phyloP scores from a whole-genome alignment of 345 rosid species.

The Euphorbia peplus region DNA sequence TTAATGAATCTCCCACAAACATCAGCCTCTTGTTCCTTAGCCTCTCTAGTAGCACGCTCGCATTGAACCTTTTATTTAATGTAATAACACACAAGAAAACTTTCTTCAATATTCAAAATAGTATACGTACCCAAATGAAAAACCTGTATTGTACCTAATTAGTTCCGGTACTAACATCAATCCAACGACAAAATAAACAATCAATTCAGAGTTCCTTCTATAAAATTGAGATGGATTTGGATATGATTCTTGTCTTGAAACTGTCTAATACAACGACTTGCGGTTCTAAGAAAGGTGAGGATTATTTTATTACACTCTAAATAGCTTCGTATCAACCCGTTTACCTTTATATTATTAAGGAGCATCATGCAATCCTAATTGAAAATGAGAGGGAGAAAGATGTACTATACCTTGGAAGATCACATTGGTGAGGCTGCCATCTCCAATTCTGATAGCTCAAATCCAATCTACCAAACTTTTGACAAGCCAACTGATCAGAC shows the following conservation, averaged over 20 bases:
- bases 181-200: too few species aligned
- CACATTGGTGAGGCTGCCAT: constrained; percentile 34
- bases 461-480: constrained; percentile 32
- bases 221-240: too few species aligned
- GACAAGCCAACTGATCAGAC: constrained; percentile 33
- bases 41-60: constrained; percentile 27
- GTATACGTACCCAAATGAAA: background rate
- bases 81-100: too few species aligned
- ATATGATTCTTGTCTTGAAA: too few species aligned
- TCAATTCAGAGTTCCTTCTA: too few species aligned
- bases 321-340: too few species aligned
- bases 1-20: constrained; percentile 27
- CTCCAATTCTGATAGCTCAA: constrained; percentile 30
- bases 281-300: too few species aligned
- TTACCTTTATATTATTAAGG: too few species aligned
- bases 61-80: constrained; percentile 35
- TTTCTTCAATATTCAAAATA: too few species aligned
- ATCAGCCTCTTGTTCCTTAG: constrained; percentile 31
- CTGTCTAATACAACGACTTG: too few species aligned
- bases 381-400: background rate
- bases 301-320: too few species aligned
- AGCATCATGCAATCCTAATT: too few species aligned
- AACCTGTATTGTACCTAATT: background rate
- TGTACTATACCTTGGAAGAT: constrained; percentile 26
- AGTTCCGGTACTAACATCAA: background rate